A percentile compares a stretch with the other conserved stretches of the same genome.
phyloP scores from a whole-genome alignment of 768 basidiomycete genomes.

The Hortiboletus campestris region DNA sequence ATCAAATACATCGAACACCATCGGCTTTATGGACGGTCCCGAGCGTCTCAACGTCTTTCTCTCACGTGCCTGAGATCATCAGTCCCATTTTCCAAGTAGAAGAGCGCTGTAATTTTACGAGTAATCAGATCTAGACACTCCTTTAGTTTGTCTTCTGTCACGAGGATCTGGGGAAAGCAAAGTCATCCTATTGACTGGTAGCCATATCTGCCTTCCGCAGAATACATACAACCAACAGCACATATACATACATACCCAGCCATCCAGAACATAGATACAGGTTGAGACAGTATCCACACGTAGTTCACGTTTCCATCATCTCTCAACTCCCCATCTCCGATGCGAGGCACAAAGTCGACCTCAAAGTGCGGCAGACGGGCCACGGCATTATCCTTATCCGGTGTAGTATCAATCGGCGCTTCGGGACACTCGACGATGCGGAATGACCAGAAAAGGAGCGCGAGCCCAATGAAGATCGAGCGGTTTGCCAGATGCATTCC shows the following conservation, averaged over 20 bases:
- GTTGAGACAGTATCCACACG: background rate
- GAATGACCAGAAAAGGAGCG: constrained; percentile 63
- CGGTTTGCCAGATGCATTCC: constrained; percentile 51
- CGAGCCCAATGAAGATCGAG: constrained; percentile 60
- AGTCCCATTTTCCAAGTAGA: constrained; percentile 45
- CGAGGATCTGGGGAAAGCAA: too few species aligned
- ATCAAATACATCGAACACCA: constrained; percentile 52
- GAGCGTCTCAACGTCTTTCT: constrained; percentile 68
- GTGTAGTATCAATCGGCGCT: constrained; percentile 51
- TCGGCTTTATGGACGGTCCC: constrained; percentile 67
- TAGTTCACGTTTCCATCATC: constrained; percentile 2
- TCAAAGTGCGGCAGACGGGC: constrained; percentile 56
- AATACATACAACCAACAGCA: background rate
- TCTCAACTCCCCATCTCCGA: constrained; percentile 14
- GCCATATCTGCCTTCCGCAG: too few species aligned
- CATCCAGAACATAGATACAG: too few species aligned
- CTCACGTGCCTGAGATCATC: constrained; percentile 64
- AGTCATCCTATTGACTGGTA: too few species aligned
- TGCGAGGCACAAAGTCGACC: constrained; percentile 51
- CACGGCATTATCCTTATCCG: constrained; percentile 54
- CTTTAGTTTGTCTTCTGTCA: too few species aligned
- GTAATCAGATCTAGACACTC: too few species aligned
- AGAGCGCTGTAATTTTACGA: too few species aligned
- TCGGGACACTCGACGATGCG: constrained; percentile 44
- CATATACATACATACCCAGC: background rate